These are phyloP conservation scores for Schwanniomyces yamadae DNA, from an alignment of 805 yeast species.

Conservation along the genomic window DNA sequence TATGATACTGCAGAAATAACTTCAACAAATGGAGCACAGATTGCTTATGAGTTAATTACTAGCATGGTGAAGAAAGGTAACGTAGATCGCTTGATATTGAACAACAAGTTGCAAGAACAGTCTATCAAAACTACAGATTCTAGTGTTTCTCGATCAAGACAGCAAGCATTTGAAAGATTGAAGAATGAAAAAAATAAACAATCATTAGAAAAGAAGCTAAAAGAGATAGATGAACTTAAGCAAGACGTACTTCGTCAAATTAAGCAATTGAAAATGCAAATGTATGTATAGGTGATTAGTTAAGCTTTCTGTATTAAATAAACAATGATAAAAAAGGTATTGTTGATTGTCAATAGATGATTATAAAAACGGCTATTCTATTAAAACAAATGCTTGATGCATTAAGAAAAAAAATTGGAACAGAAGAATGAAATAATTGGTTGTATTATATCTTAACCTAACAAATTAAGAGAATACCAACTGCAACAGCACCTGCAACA, in stretches of 20 bases:
- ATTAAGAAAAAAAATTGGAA: constrained; percentile 2
- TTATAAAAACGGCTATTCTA: constrained; percentile 1
- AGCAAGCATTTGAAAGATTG: too few species aligned
- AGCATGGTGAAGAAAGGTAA: constrained; percentile 67
- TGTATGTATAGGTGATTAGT: background rate
- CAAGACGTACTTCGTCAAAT: constrained; percentile 10
- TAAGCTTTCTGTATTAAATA: background rate
- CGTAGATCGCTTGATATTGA: constrained; percentile 11
- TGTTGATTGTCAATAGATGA: background rate
- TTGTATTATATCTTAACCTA: constrained; percentile 16
- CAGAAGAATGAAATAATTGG: constrained; percentile 1
- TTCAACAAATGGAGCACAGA: constrained; percentile 67
- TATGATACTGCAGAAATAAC: constrained; percentile 67
- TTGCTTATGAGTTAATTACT: constrained; percentile 68
- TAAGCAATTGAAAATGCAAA: constrained; percentile 6
- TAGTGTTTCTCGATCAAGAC: too few species aligned
- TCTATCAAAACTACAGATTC: too few species aligned
- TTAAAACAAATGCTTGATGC: background rate
- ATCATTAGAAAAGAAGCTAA: constrained; percentile 7
- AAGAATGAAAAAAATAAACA: too few species aligned
- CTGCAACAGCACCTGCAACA: constrained; percentile 46
- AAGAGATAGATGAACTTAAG: constrained; percentile 16
- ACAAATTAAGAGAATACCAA: constrained; percentile 49
- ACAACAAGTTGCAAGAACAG: too few species aligned
- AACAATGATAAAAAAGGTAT: constrained; percentile 1